Evolutionary conservation across 352 stramenopile species (phyloP).

Genomic region (Pythium periplocum): DNA sequence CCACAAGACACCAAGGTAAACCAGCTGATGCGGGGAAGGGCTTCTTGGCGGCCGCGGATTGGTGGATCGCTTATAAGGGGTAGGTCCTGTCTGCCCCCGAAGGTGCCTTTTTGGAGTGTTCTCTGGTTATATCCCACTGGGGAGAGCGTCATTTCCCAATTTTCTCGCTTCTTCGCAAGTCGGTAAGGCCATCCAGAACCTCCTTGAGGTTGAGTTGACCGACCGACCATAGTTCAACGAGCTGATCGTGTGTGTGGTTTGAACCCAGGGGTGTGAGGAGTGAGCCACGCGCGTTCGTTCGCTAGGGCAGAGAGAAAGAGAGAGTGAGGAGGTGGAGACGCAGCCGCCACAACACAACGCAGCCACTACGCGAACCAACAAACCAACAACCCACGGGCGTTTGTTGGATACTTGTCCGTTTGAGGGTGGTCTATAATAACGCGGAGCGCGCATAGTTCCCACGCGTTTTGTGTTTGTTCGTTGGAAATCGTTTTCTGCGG

Average conservation of each 20-base stretch:
- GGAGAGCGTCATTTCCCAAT: conserved; percentile 33
- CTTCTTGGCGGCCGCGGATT: conserved; percentile 4
- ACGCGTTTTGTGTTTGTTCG: conserved; percentile 3
- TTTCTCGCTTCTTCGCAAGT: conserved; percentile 31
- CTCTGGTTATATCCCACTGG: not conserved
- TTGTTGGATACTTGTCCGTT: too few species aligned
- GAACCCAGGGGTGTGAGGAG: too few species aligned
- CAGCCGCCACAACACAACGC: too few species aligned
- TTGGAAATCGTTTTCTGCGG: conserved; percentile 1
- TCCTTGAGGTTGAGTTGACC: conserved; percentile 6
- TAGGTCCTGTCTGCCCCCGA: conserved; percentile 5
- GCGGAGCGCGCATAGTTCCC: not conserved
- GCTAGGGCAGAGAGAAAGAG: too few species aligned
- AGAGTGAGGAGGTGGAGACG: too few species aligned
- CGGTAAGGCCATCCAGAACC: not conserved
- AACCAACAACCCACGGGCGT: too few species aligned
- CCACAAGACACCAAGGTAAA: not conserved
- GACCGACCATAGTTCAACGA: conserved; percentile 3
- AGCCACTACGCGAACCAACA: too few species aligned
- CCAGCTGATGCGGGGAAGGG: conserved; percentile 6
- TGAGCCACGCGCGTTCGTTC: too few species aligned
- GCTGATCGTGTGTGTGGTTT: too few species aligned
- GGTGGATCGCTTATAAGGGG: conserved; percentile 13
- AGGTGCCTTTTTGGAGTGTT: conserved; percentile 13
- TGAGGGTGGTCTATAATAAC: too few species aligned